Percentiles rank a stretch among this genome's conserved stretches.
Conservation (phyloP, 306 rosid genomes). For the Parietaria judaica region DNA sequence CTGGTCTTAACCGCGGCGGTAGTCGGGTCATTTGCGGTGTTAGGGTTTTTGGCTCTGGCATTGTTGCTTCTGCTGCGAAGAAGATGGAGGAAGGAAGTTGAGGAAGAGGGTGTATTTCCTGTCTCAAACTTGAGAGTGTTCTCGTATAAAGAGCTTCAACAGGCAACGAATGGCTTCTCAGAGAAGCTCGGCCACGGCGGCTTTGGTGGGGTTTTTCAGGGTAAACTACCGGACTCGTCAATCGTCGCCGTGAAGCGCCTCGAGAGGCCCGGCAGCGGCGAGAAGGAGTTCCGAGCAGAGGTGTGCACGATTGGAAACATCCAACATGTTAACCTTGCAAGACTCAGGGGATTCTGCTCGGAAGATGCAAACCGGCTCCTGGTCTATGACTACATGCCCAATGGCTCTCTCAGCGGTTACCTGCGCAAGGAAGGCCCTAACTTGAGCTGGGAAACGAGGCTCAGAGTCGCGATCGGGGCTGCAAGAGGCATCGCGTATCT, state of each 20-base stretch:
- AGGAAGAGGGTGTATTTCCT: slow-evolving; percentile 34
- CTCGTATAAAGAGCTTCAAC: slow-evolving; percentile 63
- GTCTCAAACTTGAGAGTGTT: slow-evolving; percentile 50
- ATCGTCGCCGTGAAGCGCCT: slow-evolving; percentile 70
- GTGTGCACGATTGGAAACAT: slow-evolving; percentile 76
- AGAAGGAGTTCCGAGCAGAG: slow-evolving; percentile 82
- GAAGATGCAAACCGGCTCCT: slow-evolving; percentile 68
- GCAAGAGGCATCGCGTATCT: slow-evolving; percentile 79
- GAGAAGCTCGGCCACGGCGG: slow-evolving; percentile 85
- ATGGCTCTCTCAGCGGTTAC: slow-evolving; percentile 61
- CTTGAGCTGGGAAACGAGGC: slow-evolving; percentile 71
- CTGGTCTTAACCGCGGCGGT: slow-evolving; percentile 29
- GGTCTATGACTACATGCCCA: slow-evolving; percentile 80
- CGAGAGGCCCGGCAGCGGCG: slow-evolving; percentile 83
- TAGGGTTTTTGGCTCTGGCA: slow-evolving; percentile 28
- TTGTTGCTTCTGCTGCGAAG: slow-evolving; percentile 34
- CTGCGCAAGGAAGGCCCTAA: slow-evolving; percentile 56
- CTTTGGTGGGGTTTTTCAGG: slow-evolving; percentile 77
- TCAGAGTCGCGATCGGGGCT: slow-evolving; percentile 56
- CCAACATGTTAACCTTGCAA: slow-evolving; percentile 80
- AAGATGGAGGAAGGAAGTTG: slow-evolving; percentile 21
- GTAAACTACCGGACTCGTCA: slow-evolving; percentile 47
- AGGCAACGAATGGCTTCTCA: slow-evolving; percentile 55
- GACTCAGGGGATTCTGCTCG: slow-evolving; percentile 78
- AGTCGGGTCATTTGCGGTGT: slow-evolving; percentile 32